phyloP scores from a whole-genome alignment of 345 rosid species.

The Ailanthus altissimus region DNA sequence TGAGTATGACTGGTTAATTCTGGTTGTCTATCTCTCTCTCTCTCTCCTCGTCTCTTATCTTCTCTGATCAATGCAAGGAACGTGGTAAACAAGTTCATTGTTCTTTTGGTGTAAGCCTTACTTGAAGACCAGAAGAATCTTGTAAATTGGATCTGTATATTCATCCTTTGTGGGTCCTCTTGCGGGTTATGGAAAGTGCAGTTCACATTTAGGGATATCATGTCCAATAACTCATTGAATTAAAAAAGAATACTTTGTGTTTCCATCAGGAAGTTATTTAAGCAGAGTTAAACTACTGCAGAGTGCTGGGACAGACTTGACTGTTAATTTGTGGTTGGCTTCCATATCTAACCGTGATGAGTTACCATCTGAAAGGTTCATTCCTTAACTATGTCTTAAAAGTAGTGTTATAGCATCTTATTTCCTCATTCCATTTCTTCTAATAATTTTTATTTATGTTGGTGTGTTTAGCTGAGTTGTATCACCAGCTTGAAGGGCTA shows the following conservation, averaged over 20 bases:
- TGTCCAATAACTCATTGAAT: background rate
- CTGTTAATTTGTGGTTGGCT: slow-evolving; percentile 82
- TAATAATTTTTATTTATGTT: background rate
- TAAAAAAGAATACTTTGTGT: slow-evolving; percentile 3
- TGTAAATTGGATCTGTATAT: background rate
- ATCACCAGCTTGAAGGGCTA: slow-evolving; percentile 33
- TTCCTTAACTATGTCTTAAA: slow-evolving; percentile 10
- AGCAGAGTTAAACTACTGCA: slow-evolving; percentile 36
- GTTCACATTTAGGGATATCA: background rate
- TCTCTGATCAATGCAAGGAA: background rate
- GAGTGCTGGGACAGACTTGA: slow-evolving; percentile 94
- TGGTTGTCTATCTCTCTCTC: slow-evolving; percentile 55
- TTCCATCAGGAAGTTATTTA: slow-evolving; percentile 16
- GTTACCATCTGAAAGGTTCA: slow-evolving; percentile 51
- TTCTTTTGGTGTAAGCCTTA: background rate
- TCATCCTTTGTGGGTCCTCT: slow-evolving; percentile 1
- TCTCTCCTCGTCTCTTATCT: slow-evolving; percentile 6
- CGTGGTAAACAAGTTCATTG: background rate
- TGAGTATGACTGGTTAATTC: slow-evolving; percentile 71
- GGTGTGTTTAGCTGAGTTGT: slow-evolving; percentile 38
- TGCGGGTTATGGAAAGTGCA: background rate
- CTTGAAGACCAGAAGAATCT: slow-evolving; percentile 6
- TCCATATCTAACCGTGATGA: slow-evolving; percentile 49
- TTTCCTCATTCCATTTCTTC: slow-evolving; percentile 17
- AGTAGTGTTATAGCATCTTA: background rate